phyloP scores from a whole-genome alignment of 345 rosid species.

The Bruguiera parviflora region DNA sequence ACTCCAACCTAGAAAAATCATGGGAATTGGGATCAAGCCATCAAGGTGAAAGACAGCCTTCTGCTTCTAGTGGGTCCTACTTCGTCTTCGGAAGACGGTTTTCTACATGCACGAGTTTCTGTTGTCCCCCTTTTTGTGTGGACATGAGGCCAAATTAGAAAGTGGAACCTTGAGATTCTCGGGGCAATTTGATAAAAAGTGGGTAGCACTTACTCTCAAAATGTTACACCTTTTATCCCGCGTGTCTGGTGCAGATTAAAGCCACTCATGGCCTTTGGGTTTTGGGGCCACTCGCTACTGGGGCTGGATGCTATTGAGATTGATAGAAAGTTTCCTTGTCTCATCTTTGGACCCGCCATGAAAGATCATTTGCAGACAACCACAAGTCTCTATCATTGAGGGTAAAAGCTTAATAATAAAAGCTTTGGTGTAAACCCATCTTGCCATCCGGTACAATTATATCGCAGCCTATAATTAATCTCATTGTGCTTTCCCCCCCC shows the following conservation, averaged over 20 bases:
- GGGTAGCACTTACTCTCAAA: neutral
- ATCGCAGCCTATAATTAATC: neutral
- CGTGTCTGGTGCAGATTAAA: neutral
- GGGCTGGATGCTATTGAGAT: neutral
- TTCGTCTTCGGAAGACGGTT: neutral
- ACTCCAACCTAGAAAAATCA: neutral
- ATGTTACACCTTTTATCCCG: neutral
- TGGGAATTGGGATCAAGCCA: neutral
- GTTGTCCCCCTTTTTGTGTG: conserved; percentile 8
- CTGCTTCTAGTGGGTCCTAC: conserved; percentile 2
- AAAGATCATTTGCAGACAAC: neutral
- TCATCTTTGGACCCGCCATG: conserved; percentile 1
- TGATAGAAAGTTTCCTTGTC: neutral
- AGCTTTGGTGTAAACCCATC: neutral
- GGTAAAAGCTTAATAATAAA: neutral
- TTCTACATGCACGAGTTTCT: conserved; percentile 10
- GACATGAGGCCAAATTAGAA: conserved; percentile 7
- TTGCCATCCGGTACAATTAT: neutral
- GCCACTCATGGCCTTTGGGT: neutral
- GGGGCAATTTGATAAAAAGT: neutral
- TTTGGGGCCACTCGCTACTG: neutral
- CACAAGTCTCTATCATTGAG: conserved; percentile 1
- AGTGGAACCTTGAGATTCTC: neutral
- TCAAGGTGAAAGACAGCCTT: conserved; percentile 7
- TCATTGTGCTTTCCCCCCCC: neutral